Percentiles rank a stretch among this genome's conserved stretches.
Evolutionary conservation across 225 moss, liverwort and hornwort genomes (phyloP).

Genomic region (Straminergon stramineum): DNA sequence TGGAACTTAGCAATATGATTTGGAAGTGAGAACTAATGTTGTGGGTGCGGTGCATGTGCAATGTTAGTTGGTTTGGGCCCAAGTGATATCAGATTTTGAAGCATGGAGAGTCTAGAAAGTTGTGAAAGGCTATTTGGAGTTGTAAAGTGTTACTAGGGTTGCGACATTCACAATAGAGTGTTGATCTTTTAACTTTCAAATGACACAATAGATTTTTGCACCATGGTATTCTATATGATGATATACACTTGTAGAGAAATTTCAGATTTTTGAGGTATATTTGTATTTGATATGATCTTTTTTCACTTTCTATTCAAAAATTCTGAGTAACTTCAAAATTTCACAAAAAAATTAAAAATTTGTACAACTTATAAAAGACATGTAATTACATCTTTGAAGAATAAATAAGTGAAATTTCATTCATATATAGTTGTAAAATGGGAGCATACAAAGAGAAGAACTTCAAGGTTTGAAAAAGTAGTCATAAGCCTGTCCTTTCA

Average conservation of each 20-base stretch:
- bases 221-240: rapidly evolving
- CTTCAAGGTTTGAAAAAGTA: neutral
- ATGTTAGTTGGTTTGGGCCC: too few relatives aligned
- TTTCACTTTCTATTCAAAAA: neutral
- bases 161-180: too few relatives aligned
- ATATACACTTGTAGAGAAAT: rapidly evolving
- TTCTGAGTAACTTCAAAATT: neutral
- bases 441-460: neutral
- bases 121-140: too few relatives aligned
- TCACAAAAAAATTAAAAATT: neutral
- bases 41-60: too few relatives aligned
- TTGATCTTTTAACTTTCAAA: neutral
- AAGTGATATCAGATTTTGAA: too few relatives aligned
- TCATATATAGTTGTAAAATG: neutral
- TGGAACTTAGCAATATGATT: too few relatives aligned
- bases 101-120: too few relatives aligned
- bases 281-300: neutral
- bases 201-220: neutral
- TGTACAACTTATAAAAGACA: neutral
- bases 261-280: neutral
- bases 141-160: too few relatives aligned
- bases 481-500: rapidly evolving
- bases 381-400: neutral
- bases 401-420: neutral
- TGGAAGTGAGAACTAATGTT: too few relatives aligned